phyloP scores from a whole-genome alignment of 768 basidiomycete genomes.

The Lactarius hengduanensis region DNA sequence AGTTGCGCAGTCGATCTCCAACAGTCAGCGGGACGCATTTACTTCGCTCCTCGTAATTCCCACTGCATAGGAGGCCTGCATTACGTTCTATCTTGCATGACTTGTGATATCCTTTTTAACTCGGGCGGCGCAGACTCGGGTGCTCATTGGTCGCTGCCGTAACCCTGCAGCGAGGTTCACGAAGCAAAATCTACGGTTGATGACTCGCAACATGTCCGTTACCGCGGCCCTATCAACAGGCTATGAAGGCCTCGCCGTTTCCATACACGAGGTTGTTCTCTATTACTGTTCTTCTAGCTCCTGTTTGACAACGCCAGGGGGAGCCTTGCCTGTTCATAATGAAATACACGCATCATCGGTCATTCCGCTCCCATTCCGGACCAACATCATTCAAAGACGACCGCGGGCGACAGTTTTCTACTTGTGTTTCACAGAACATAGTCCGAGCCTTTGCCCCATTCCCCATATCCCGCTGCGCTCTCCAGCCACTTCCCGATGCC shows the following conservation, averaged over 20 bases:
- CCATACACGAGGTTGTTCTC: not conserved
- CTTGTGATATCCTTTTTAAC: not conserved
- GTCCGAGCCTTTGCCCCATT: not conserved
- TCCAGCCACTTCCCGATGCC: not conserved
- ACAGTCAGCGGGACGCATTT: not conserved
- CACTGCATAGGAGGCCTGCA: not conserved
- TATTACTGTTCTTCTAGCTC: not conserved
- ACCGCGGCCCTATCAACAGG: not conserved
- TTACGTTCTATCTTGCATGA: not conserved
- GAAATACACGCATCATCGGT: not conserved
- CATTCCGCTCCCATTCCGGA: not conserved
- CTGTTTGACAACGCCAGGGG: not conserved
- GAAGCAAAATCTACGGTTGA: too few relatives aligned
- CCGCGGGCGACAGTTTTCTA: not conserved
- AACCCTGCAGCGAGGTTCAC: too few relatives aligned
- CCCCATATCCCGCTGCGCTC: not conserved
- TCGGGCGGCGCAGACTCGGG: too few relatives aligned
- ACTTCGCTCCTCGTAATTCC: not conserved
- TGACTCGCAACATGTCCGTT: not conserved
- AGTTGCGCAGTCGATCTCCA: not conserved
- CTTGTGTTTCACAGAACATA: not conserved
- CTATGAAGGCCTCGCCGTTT: not conserved
- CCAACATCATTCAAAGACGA: not conserved
- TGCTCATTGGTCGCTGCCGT: too few relatives aligned
- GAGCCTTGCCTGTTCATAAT: not conserved